Conservation (phyloP, 352 stramenopile genomes). For the Phytopythium sindhum region DNA sequence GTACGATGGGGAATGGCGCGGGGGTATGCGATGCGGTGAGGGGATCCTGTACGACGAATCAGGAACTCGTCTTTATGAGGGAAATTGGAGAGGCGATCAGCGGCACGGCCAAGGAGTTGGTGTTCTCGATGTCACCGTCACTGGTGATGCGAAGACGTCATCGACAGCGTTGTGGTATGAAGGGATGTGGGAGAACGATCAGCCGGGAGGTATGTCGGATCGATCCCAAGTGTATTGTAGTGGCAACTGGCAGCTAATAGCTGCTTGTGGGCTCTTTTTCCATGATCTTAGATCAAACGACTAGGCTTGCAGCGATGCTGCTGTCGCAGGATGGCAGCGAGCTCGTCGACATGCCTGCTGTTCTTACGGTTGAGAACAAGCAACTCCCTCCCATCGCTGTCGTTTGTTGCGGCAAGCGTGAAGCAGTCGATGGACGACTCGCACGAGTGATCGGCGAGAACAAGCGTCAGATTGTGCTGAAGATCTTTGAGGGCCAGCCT, state of each 20-base stretch:
- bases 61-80: constrained; percentile 33
- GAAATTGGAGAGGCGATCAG: constrained; percentile 32
- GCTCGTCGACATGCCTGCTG: constrained; percentile 11
- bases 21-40: constrained; percentile 18
- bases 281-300: constrained; percentile 5
- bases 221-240: no score
- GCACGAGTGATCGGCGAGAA: constrained; percentile 31
- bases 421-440: background rate
- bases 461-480: constrained; percentile 25
- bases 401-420: constrained; percentile 6
- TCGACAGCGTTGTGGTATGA: constrained; percentile 12
- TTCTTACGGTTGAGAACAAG: constrained; percentile 15
- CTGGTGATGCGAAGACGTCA: background rate
- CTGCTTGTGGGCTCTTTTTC: background rate
- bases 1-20: constrained; percentile 45
- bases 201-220: constrained; percentile 16
- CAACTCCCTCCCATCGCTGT: constrained; percentile 15
- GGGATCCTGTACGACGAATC: constrained; percentile 17
- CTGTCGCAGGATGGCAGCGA: background rate
- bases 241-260: background rate
- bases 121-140: background rate
- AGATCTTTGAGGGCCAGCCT: constrained; percentile 33
- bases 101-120: constrained; percentile 30
- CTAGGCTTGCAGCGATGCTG: constrained; percentile 4
- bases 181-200: constrained; percentile 16